Evolutionary conservation across 2,329 filamentous ascomycete species (phyloP), one percentile per base, ranked within the genome.

Genomic region (Aspergillus fumigatus): DNA sequence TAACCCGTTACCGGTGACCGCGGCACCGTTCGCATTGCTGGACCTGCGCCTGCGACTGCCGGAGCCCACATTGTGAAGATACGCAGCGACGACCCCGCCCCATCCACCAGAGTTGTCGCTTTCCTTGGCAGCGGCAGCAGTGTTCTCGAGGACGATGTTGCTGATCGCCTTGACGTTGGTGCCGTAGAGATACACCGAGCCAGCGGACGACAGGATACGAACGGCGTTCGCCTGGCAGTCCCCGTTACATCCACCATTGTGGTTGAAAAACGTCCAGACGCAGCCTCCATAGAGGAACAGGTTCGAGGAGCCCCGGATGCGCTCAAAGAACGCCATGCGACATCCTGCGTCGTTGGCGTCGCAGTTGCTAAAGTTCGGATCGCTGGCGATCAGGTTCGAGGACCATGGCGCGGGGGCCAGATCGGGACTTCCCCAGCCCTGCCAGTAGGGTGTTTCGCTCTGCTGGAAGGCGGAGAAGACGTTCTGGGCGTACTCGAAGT

Each of bases 181-280:
- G 2, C 68, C 67, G 48, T 69, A 71, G 4, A 70, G 48, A 48
- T 70, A 69, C 1, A 73, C 25, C 8, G 57, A 35, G 32, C 32
- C 52, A 7, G 58, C 59, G 7, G 67, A 70, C 9, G 61, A 53
- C 4, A 59, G 25, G 19, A 71, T 61, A 5, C 67, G 62, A 43
- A 73, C 59, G 10, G 69, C 67, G 53, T 76, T 76, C 54, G 67
- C 63, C 63, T 77, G 74, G 56, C 75, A 76, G 35, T 69, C 65
- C 9, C 73, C 72, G 26, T 68, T 62, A 45, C 70, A 70, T 2
- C 65, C 61, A 2, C 61, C 56, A 32, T 70, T 59, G 58, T 71
- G 59, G 65, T 73, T 73, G 61, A 75, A 76, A 56, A 77, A 77
- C 4, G 65, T 65, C 74, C 74, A 77, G 54, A 70, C 68, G n/a